A percentile compares a stretch with the other conserved stretches of the same genome.
Evolutionary conservation across 345 rosid genomes (phyloP).

Genomic region (Diplotaxis tenuifolia): DNA sequence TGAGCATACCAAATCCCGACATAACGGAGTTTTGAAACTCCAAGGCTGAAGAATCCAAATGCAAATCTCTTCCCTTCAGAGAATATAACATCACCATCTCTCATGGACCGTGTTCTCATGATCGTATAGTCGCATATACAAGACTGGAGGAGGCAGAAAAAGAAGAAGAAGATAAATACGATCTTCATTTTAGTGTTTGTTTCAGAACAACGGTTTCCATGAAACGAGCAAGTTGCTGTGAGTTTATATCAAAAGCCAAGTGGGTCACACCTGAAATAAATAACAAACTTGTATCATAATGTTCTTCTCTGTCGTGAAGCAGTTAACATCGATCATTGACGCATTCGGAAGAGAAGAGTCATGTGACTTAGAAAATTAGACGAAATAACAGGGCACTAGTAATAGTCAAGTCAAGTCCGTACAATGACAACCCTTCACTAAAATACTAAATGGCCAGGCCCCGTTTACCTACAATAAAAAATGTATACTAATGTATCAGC

Average conservation of each 20-base stretch:
- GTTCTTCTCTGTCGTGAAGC: background rate
- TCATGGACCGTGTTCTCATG: constrained; percentile 29
- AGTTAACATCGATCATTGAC: constrained; percentile 1
- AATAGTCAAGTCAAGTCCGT: constrained; percentile 20
- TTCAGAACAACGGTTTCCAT: constrained; percentile 12
- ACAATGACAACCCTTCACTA: constrained; percentile 7
- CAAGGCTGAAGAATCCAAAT: constrained; percentile 66
- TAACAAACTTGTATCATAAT: constrained; percentile 19
- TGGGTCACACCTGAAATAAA: constrained; percentile 22
- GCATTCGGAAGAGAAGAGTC: constrained; percentile 1
- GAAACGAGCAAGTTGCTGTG: constrained; percentile 8
- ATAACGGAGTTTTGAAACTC: constrained; percentile 48
- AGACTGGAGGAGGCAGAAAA: constrained; percentile 14
- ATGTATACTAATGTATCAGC: background rate
- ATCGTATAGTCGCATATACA: constrained; percentile 33
- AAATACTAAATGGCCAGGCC: background rate
- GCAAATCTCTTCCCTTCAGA: constrained; percentile 43
- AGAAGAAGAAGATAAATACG: constrained; percentile 15
- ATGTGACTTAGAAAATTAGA: constrained; percentile 24
- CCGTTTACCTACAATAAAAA: background rate
- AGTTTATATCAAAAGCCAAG: background rate
- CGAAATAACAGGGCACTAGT: constrained; percentile 8
- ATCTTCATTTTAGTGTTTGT: constrained; percentile 23
- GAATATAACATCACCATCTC: constrained; percentile 46
- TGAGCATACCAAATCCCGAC: constrained; percentile 75